Evolutionary conservation across 495 filamentous ascomycete genomes (phyloP).

Genomic region (Pseudomonodictys pantanalensis): DNA sequence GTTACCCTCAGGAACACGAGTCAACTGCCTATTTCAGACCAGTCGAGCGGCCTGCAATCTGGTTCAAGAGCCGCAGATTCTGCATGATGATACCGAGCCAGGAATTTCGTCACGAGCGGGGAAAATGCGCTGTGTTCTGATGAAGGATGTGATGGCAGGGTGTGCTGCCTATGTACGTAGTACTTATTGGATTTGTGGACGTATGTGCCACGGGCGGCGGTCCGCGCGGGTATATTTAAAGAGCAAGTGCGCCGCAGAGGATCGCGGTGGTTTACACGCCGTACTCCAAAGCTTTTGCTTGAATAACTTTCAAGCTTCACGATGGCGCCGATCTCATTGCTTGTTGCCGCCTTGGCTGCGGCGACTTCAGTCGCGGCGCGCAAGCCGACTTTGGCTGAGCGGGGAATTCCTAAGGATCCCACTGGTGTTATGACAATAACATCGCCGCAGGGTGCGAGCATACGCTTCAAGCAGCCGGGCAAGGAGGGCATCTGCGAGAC

Average conservation of each 20-base stretch:
- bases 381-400: conserved; percentile 17
- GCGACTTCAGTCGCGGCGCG: conserved; percentile 1
- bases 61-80: too few species aligned
- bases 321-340: conserved; percentile 4
- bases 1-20: neutral
- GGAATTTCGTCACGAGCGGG: too few species aligned
- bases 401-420: conserved; percentile 40
- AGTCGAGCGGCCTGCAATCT: neutral
- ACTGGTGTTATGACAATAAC: conserved; percentile 56
- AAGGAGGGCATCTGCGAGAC: conserved; percentile 49
- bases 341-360: conserved; percentile 4
- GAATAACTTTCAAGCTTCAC: neutral
- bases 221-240: neutral
- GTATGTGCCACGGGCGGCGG: too few species aligned
- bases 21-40: neutral
- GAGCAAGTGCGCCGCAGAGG: neutral
- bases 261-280: neutral
- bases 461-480: conserved; percentile 55
- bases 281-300: neutral
- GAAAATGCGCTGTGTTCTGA: too few species aligned
- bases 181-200: too few species aligned
- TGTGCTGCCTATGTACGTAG: too few species aligned
- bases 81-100: too few species aligned
- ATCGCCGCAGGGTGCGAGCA: conserved; percentile 54
- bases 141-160: too few species aligned